These are phyloP conservation scores for Malassezia arunalokei DNA, from an alignment of 1,284 basidiomycete genomes.

Conservation along the genomic window DNA sequence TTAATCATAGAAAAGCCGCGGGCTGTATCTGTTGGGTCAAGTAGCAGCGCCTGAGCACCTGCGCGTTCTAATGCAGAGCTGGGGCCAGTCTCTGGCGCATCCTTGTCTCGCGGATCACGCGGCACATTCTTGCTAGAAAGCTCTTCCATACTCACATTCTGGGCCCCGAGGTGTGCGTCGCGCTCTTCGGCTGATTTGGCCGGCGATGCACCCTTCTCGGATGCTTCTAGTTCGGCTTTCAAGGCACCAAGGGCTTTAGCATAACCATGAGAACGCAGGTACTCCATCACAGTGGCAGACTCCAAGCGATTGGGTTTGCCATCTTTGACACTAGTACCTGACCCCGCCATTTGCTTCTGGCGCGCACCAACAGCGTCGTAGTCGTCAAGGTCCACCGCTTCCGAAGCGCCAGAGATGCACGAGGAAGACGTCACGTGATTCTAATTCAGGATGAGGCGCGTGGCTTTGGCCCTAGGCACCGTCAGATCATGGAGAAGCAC, in stretches of 20 bases:
- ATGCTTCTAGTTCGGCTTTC: conserved; percentile 55
- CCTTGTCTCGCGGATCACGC: conserved; percentile 34
- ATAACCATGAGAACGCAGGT: conserved; percentile 70
- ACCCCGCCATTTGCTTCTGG: too few species aligned
- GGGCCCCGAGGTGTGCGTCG: conserved; percentile 47
- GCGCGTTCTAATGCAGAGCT: conserved; percentile 45
- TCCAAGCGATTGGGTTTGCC: neutral
- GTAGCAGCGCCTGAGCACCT: conserved; percentile 65
- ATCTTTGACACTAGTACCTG: too few species aligned
- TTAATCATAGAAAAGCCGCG: conserved; percentile 76
- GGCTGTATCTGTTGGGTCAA: conserved; percentile 78
- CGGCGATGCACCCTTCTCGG: conserved; percentile 21
- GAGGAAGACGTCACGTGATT: too few species aligned
- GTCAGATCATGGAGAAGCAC: too few species aligned
- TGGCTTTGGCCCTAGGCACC: too few species aligned
- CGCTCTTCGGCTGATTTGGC: conserved; percentile 24
- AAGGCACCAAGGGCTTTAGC: conserved; percentile 63
- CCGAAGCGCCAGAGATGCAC: too few species aligned
- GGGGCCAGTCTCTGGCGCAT: conserved; percentile 13
- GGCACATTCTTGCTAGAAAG: conserved; percentile 39
- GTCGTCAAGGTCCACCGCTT: too few species aligned
- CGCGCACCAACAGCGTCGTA: too few species aligned
- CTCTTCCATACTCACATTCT: conserved; percentile 54
- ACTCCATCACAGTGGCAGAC: conserved; percentile 58
- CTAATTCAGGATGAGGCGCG: too few species aligned